A percentile compares a stretch with the other conserved stretches of the same genome.
Conservation (phyloP, 2,329 filamentous ascomycete species). For the Nectriaceae sp. region DNA sequence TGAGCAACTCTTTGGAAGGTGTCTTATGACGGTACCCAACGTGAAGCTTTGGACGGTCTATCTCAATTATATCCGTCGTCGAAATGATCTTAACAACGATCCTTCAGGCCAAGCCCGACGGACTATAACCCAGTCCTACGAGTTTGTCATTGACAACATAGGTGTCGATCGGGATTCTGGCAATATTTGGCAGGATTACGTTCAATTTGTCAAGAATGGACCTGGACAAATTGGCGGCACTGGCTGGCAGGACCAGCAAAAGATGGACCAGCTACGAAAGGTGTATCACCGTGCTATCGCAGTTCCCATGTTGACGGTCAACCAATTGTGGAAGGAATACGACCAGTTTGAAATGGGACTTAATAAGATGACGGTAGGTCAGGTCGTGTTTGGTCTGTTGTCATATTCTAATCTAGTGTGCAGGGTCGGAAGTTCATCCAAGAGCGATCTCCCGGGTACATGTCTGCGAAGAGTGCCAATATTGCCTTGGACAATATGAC, state of each 20-base stretch:
- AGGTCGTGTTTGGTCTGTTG: background rate
- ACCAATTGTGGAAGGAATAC: conserved; percentile 94
- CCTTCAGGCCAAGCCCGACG: conserved; percentile 73
- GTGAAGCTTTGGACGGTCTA: conserved; percentile 91
- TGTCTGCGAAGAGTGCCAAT: conserved; percentile 91
- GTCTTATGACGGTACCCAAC: conserved; percentile 76
- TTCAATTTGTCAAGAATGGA: conserved; percentile 86
- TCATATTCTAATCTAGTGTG: conserved; percentile 18
- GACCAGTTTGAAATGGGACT: conserved; percentile 93
- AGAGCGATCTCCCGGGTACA: conserved; percentile 89
- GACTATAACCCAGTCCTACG: conserved; percentile 83
- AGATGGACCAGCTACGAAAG: conserved; percentile 92
- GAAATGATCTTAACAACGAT: conserved; percentile 83
- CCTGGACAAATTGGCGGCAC: conserved; percentile 84
- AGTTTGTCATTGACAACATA: conserved; percentile 86
- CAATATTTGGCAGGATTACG: conserved; percentile 90
- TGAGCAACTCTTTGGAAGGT: conserved; percentile 81
- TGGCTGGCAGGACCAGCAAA: conserved; percentile 96
- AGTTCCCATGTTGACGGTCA: conserved; percentile 81
- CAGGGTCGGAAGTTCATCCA: conserved; percentile 93
- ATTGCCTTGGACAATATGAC: conserved; percentile 90
- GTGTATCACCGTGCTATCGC: conserved; percentile 89
- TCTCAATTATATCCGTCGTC: conserved; percentile 89
- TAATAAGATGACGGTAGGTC: conserved; percentile 83
- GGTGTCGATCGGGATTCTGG: conserved; percentile 91